Evolutionary conservation across 768 basidiomycete genomes (phyloP).

Genomic region (Tremella yokohamensis): DNA sequence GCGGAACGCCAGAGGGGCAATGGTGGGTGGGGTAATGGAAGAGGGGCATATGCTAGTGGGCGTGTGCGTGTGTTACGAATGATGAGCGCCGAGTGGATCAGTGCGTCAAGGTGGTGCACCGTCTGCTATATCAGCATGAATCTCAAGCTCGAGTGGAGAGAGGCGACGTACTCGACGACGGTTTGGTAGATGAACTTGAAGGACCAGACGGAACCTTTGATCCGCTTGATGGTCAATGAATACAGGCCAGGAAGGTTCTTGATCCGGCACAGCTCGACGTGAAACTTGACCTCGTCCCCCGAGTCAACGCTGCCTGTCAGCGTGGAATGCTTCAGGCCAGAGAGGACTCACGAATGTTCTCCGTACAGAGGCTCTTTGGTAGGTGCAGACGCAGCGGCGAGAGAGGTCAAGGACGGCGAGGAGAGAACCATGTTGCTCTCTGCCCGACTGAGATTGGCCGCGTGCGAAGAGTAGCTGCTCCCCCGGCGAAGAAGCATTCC

Average conservation of each 20-base stretch:
- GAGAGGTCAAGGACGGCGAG: constrained; percentile 30
- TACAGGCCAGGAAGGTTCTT: constrained; percentile 86
- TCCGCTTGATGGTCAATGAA: constrained; percentile 81
- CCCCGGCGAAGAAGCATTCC: constrained; percentile 86
- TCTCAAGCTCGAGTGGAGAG: neutral
- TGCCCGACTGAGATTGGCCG: constrained; percentile 21
- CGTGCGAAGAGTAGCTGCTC: constrained; percentile 64
- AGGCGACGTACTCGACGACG: constrained; percentile 37
- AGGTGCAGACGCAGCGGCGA: constrained; percentile 45
- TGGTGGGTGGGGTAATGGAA: too few species aligned
- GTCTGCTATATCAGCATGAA: constrained; percentile 3
- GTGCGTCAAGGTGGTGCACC: constrained; percentile 3
- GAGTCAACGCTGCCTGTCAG: constrained; percentile 61
- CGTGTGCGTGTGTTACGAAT: neutral
- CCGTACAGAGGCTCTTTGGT: constrained; percentile 62
- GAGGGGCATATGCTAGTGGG: too few species aligned
- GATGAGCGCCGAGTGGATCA: neutral
- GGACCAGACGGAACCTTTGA: constrained; percentile 88
- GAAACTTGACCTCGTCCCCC: constrained; percentile 95
- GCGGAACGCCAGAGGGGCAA: too few species aligned
- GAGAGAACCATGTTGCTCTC: constrained; percentile 22
- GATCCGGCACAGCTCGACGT: constrained; percentile 85
- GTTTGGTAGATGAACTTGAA: constrained; percentile 55
- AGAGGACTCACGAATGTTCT: constrained; percentile 53
- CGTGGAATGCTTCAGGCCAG: neutral